Percentiles rank a stretch among this genome's conserved stretches.
These are phyloP conservation scores for Magnaporthiopsis rhizophila DNA, from an alignment of 2,329 filamentous ascomycete genomes.

Conservation along the genomic window DNA sequence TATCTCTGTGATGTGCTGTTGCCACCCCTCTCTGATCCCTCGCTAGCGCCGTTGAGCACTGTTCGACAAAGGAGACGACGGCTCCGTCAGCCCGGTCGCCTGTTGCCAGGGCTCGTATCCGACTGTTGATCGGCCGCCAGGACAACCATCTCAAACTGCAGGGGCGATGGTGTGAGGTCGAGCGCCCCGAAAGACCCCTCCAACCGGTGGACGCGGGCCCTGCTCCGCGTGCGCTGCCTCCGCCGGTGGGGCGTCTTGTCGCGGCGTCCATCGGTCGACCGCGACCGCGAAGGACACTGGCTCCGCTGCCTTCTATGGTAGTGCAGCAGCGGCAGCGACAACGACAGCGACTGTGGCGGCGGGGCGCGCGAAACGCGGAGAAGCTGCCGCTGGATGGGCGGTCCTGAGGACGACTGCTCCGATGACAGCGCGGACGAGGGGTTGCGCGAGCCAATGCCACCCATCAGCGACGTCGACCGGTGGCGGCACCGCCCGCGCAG, in stretches of 20 bases:
- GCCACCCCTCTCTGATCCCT: not conserved
- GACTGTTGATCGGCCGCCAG: not conserved
- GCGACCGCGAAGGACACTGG: conserved; percentile 29
- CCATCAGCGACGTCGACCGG: conserved; percentile 26
- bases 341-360: too few species aligned
- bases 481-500: conserved; percentile 32
- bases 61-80: not conserved
- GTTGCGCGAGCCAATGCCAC: conserved; percentile 17
- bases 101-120: not conserved
- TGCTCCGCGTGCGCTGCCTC: conserved; percentile 29
- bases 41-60: not conserved
- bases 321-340: conserved; percentile 22
- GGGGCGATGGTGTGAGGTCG: conserved; percentile 7
- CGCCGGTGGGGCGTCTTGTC: conserved; percentile 21
- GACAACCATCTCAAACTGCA: conserved; percentile 10
- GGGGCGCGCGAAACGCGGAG: not conserved
- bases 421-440: conserved; percentile 17
- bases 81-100: not conserved
- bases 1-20: not conserved
- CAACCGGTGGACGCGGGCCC: conserved; percentile 21
- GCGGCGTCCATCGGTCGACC: conserved; percentile 14
- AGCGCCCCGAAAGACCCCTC: conserved; percentile 10
- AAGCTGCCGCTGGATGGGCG: conserved; percentile 21
- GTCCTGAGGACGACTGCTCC: conserved; percentile 19
- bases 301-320: conserved; percentile 21